Conservation (phyloP, 306 rosid genomes). For the Prunus persica region DNA sequence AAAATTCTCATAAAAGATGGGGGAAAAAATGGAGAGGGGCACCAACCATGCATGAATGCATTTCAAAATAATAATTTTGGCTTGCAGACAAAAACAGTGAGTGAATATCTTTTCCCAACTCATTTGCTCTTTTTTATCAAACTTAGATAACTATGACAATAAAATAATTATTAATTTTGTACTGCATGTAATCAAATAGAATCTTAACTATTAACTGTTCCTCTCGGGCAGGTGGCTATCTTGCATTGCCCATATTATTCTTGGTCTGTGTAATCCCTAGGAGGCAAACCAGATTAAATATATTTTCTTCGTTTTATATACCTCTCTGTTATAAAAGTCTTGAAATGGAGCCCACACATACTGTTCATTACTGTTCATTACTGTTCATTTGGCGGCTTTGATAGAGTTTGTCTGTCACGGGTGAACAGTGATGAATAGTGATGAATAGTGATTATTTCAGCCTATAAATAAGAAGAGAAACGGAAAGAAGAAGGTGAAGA, state of each 20-base stretch:
- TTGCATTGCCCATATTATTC: conserved; percentile 16
- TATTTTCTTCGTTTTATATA: background rate
- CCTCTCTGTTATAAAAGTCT: too few relatives aligned
- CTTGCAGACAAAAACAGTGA: conserved; percentile 17
- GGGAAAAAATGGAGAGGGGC: background rate
- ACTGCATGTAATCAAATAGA: conserved; percentile 15
- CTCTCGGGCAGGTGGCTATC: conserved; percentile 25
- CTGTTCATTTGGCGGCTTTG: too few relatives aligned
- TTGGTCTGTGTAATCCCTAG: conserved; percentile 29
- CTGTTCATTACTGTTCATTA: too few relatives aligned
- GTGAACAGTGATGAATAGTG: too few relatives aligned
- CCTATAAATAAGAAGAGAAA: too few relatives aligned
- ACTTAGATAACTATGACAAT: conserved; percentile 4
- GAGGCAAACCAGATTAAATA: conserved; percentile 16
- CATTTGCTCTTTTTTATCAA: background rate
- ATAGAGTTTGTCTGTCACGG: too few relatives aligned
- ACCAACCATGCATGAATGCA: conserved; percentile 16
- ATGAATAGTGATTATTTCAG: too few relatives aligned
- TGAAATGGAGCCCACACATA: too few relatives aligned
- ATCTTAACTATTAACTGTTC: conserved; percentile 51
- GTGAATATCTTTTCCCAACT: background rate
- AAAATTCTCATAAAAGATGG: conserved; percentile 7
- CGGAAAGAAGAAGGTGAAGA: too few relatives aligned
- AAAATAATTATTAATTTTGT: background rate
- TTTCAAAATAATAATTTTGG: background rate